Evolutionary conservation across 495 filamentous ascomycete genomes (phyloP), one percentile per base, ranked within the genome.

Genomic region (Physcia stellaris): DNA sequence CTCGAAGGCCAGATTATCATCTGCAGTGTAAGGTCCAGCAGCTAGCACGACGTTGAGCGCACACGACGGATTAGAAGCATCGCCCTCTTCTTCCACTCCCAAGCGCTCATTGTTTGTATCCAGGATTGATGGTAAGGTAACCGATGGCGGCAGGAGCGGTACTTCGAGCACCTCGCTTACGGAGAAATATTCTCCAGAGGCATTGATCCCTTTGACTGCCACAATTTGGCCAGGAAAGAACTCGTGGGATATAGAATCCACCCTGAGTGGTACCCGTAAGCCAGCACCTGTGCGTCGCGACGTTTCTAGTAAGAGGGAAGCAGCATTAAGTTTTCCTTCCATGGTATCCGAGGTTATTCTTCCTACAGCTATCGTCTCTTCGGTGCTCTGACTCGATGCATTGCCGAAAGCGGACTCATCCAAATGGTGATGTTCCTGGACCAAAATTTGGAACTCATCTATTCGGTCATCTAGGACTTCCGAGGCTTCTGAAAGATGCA

Each of bases 211-310:
- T 26, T 69, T 67, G 12, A 94, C 61, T 6, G 87, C 90, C 15
- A 92, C 80, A 33, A 95, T 93, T 52, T 95, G 85, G 13, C 90
- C 90, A 0, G 88, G 87, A 58, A 98, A 94, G 66, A 96, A 86
- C 44, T 85, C 80, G 59, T 77, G 82, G 4, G 72, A 70, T 1
- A 94, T 46, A 0, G 70, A 66, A 42, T 79, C 69, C 6, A 95
- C 53, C 49, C 86, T 81, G 16, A 98, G 62, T 3, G 83, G 83
- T 17, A 94, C 70, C 40, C 90, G 73, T 34, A 77, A 55, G 17
- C 86, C 90, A 34, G 76, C 81, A 15, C 88, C 90, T 39, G 72
- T 84, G n/a, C 83, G 69, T 35, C 90, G 68, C 1, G 83, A 92
- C 7, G 79, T 85, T 55, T 98, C 90, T 3, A 98, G 68, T 12